These are phyloP conservation scores for Cucurbita maxima DNA, from an alignment of 306 rosid genomes.

Conservation along the genomic window DNA sequence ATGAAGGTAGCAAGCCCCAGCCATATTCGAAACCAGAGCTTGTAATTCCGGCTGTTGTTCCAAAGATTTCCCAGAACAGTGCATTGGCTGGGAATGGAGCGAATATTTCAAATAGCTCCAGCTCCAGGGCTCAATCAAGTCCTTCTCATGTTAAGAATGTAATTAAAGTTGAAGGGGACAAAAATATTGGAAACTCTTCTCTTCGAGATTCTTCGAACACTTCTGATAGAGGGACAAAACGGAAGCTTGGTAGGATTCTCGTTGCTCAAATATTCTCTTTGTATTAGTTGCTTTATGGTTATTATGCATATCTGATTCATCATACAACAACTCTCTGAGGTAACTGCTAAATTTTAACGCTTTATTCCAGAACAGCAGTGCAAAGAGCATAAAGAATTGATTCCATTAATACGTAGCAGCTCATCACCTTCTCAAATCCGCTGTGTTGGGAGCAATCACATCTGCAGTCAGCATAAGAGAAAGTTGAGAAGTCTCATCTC, in stretches of 20 bases:
- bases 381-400: conserved; percentile 66
- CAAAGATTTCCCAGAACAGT: conserved; percentile 29
- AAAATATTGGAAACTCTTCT: conserved; percentile 17
- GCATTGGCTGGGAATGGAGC: conserved; percentile 19
- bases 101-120: conserved; percentile 22
- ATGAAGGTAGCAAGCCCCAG: conserved; percentile 19
- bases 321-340: background rate
- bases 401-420: conserved; percentile 28
- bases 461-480: conserved; percentile 88
- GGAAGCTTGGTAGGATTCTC: conserved; percentile 53
- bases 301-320: background rate
- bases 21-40: conserved; percentile 48
- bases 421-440: conserved; percentile 26
- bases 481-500: conserved; percentile 66
- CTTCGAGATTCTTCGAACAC: conserved; percentile 29
- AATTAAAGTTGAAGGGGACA: conserved; percentile 32
- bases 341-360: conserved; percentile 9
- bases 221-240: conserved; percentile 52
- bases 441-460: conserved; percentile 45
- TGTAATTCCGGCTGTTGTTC: conserved; percentile 47
- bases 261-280: background rate
- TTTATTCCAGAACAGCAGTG: conserved; percentile 38
- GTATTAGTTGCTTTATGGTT: background rate
- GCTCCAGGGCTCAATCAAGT: conserved; percentile 21
- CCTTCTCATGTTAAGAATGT: conserved; percentile 19